Base-by-base conservation (phyloP, 2,329 filamentous ascomycete genomes). In the Pseudonectria buxi region DNA sequence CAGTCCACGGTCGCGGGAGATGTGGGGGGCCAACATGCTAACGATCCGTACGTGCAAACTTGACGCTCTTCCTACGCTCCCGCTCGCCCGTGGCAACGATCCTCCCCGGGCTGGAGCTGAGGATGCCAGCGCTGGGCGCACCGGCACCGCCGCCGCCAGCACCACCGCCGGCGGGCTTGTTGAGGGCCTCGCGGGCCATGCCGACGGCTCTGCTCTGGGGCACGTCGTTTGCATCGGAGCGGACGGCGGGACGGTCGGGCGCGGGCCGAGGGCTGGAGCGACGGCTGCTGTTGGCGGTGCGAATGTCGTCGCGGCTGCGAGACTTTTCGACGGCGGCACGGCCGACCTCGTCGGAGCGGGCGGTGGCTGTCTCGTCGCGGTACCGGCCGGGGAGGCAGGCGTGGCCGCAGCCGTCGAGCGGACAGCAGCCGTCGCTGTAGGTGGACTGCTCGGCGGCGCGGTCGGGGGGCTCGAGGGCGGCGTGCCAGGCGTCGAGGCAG, bases 401-500 rank as follows among this genome's bases (percentile, higher is more conserved):
- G 47, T 82, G 78, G 3, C 76, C 71, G 50, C 78, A 82, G 0
- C 78, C 77, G 42, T 81, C 76, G n/a, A 78, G 57, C 2, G 78
- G 77, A 44, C 78, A 82, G 54, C 71, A 78, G 0, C 78, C 78
- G 31, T 71, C 74, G 24, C 69, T 71, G 44, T 56, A 64, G 14
- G 59, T 58, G 22, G 47, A 41, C 1, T 53, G 44, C 1, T 44
- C 41, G 4, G 42, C 40, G 4, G 44, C 22, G 7, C 38, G 38
- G 18, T 51, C 45, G 13, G 24, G 47, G 2, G 31, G 7, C 6
- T 45, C 49, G 2, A 54, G 37, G 6, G 64, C 50, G 1, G 63
- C 63, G 53, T 81, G 77, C 78, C 78, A 82, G 3, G 64, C 64
- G 35, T 72, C 66, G 2, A 82, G 63, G 39, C 78, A 82, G 0